Conservation (phyloP, 106 monocot genomes). For the Agapanthus africanus region DNA sequence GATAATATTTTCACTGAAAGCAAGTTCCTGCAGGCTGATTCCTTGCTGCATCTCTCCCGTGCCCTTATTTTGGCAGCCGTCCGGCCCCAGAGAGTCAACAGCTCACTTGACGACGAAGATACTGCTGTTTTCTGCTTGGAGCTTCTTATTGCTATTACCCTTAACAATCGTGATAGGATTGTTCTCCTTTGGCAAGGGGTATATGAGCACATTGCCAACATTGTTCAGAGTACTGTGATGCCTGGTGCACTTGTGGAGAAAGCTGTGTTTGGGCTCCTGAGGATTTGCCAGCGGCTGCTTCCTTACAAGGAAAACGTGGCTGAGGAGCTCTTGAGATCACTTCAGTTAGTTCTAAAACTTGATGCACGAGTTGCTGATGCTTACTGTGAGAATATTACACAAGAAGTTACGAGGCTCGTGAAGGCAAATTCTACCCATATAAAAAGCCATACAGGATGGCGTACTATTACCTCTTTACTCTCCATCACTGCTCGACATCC, state of each 20-base stretch:
- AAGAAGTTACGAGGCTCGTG: constrained; percentile 58
- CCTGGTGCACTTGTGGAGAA: constrained; percentile 70
- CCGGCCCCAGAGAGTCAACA: constrained; percentile 43
- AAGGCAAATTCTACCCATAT: constrained; percentile 69
- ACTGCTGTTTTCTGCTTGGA: constrained; percentile 76
- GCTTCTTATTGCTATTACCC: constrained; percentile 57
- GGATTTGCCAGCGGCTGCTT: constrained; percentile 62
- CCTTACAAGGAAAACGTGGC: constrained; percentile 68
- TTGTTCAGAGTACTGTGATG: constrained; percentile 68
- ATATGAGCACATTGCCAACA: constrained; percentile 55
- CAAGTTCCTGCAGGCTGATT: constrained; percentile 73
- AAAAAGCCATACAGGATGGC: constrained; percentile 64
- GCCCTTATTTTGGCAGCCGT: constrained; percentile 54
- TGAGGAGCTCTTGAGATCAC: constrained; percentile 61
- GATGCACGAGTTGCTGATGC: constrained; percentile 83
- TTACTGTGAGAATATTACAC: constrained; percentile 75
- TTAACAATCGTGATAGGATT: constrained; percentile 70
- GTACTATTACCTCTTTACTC: constrained; percentile 48
- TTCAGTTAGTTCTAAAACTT: constrained; percentile 68
- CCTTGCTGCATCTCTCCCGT: constrained; percentile 41
- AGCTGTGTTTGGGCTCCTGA: constrained; percentile 65
- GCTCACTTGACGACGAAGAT: constrained; percentile 54
- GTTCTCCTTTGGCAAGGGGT: constrained; percentile 55
- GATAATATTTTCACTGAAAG: constrained; percentile 67
- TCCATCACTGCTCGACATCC: constrained; percentile 70